Base-by-base conservation (phyloP, 208 protist species). In the Leishmania amazonensis region DNA sequence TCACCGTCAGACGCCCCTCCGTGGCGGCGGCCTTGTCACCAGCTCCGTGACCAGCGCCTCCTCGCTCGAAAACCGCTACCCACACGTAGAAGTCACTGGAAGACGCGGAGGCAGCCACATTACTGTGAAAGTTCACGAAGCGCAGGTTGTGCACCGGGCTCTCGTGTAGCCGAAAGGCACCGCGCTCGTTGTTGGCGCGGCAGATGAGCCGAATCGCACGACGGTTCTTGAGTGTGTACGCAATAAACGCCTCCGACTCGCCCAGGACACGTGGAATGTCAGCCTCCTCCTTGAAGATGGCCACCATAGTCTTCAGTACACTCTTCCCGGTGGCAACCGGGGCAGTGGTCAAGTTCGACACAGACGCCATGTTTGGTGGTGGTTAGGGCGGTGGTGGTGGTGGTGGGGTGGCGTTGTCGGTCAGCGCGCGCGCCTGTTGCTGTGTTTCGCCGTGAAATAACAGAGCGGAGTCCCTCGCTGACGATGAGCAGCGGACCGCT, bases 61-160 rank as follows among this genome's bases (percentile, higher is more conserved):
- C 42, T 31, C 72, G 57, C 58, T 90, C 80, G 51, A 80, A 76
- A 38, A 92, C 86, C 35, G 94, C 93, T 24, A 95, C 87, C 95
- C 93, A 96, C 28, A 96, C 92, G 58, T 89, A 90, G 68, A 98
- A 95, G 70, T 96, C 95, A 15, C 74, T 83, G 21, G 89, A 81
- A 0, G 87, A 81, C 3, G 93, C 89, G 15, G 90, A 95, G 31
- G 95, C 95, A 3, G 87, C 91, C 9, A 96, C 93, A 79, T 97
- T 97, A 83, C 95, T 97, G 87, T 89, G 89, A 77, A 95, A 96
- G 83, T 97, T 97, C 62, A 98, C 93, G 84, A 98, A 98, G 64
- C 80, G 77, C 15, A 96, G 87, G 42, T 87, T 86, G 67, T 89
- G 86, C 60, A 98, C 93, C 3, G 86, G 80, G 47, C 86, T 88